Conservation (phyloP, 2,329 filamentous ascomycete species). For the Cordyceps farinosa region DNA sequence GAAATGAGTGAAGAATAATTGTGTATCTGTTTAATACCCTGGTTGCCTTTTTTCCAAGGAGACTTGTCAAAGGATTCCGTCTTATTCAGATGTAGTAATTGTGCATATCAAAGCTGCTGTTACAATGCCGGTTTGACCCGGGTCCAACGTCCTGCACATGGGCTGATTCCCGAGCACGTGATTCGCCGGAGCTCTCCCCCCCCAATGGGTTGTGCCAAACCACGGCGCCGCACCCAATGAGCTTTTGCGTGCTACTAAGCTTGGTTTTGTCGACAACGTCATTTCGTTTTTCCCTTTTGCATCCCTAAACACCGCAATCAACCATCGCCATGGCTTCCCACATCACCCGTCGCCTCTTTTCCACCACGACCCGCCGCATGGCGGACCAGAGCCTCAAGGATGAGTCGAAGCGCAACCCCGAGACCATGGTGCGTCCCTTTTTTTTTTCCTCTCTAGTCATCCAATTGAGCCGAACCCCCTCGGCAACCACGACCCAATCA, state of each 20-base stretch:
- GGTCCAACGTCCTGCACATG: background rate
- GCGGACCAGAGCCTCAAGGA: slow-evolving; percentile 49
- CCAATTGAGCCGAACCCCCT: background rate
- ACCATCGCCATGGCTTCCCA: slow-evolving; percentile 46
- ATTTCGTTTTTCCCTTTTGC: background rate
- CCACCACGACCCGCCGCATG: slow-evolving; percentile 51
- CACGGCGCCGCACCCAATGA: slow-evolving; percentile 1
- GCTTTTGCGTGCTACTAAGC: slow-evolving; percentile 3
- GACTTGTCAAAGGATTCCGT: too few relatives aligned
- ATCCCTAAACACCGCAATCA: background rate
- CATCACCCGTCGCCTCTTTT: slow-evolving; percentile 54
- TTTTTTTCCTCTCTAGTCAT: slow-evolving; percentile 15
- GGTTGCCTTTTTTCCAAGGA: too few relatives aligned
- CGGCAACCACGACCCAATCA: background rate
- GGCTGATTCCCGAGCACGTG: slow-evolving; percentile 17
- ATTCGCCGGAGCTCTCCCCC: slow-evolving; percentile 10
- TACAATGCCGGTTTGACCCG: slow-evolving; percentile 9
- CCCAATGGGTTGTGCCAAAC: background rate
- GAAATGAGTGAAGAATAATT: background rate
- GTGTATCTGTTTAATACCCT: too few relatives aligned
- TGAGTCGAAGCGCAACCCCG: slow-evolving; percentile 54
- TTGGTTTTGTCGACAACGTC: slow-evolving; percentile 13
- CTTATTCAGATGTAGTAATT: background rate
- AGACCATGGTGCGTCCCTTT: slow-evolving; percentile 43
- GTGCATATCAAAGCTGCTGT: background rate